A percentile compares a stretch with the other conserved stretches of the same genome.
phyloP scores from a whole-genome alignment of 805 yeast species.

The Saccharomycopsis capsularis region DNA sequence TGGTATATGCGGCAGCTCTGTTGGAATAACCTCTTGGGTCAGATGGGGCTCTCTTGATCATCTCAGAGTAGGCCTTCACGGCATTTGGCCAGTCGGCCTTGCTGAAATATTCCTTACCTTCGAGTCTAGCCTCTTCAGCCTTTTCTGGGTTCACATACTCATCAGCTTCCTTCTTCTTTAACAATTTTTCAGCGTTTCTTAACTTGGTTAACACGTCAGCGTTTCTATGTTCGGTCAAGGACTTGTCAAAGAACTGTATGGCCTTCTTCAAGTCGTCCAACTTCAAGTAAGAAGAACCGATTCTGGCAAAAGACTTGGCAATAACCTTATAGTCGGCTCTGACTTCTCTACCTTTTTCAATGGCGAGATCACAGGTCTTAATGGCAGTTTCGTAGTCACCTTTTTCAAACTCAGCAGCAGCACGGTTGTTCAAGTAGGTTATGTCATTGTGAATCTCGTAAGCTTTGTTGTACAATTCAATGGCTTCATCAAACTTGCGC shows the following conservation, averaged over 20 bases:
- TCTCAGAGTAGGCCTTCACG: slow-evolving; percentile 89
- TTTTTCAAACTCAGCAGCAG: slow-evolving; percentile 96
- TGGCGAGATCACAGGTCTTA: slow-evolving; percentile 70
- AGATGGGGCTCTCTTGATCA: slow-evolving; percentile 93
- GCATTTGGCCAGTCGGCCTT: slow-evolving; percentile 96
- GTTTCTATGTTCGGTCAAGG: slow-evolving; percentile 94
- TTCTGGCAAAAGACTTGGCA: slow-evolving; percentile 89
- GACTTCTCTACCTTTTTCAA: slow-evolving; percentile 81
- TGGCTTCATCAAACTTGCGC: slow-evolving; percentile 88
- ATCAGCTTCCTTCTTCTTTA: slow-evolving; percentile 70
- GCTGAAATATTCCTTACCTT: slow-evolving; percentile 84
- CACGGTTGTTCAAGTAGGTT: slow-evolving; percentile 90
- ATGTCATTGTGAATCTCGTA: slow-evolving; percentile 77
- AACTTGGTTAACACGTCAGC: slow-evolving; percentile 87
- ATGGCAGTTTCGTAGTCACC: slow-evolving; percentile 86
- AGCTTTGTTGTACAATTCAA: slow-evolving; percentile 77
- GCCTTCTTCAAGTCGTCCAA: slow-evolving; percentile 67
- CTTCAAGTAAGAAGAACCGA: slow-evolving; percentile 78
- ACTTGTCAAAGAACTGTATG: slow-evolving; percentile 72
- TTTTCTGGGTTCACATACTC: slow-evolving; percentile 81
- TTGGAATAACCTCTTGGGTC: slow-evolving; percentile 96
- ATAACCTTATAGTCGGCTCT: slow-evolving; percentile 88
- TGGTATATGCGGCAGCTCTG: slow-evolving; percentile 95
- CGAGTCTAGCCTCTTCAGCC: slow-evolving; percentile 91
- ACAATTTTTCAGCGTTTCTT: slow-evolving; percentile 78